Conservation (phyloP, 2,329 filamentous ascomycete species). For the Cercospora sp. region DNA sequence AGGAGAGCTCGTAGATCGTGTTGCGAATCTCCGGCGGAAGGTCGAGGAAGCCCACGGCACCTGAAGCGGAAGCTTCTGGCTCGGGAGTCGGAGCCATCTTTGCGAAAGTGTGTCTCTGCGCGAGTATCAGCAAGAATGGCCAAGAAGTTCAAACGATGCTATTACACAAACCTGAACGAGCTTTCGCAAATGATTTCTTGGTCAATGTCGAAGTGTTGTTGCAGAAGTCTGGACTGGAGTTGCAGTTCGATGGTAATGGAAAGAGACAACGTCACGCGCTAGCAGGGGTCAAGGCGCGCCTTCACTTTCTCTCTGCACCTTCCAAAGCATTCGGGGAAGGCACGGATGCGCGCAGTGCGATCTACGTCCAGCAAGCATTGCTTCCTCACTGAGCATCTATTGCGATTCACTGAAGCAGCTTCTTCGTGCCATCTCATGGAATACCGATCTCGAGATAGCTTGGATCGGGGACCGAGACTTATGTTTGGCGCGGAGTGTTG, state of each 20-base stretch:
- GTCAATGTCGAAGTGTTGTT: neutral
- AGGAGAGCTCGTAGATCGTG: neutral
- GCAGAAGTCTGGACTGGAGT: neutral
- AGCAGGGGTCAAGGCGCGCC: neutral
- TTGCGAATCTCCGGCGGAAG: slow-evolving; percentile 9
- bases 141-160: neutral
- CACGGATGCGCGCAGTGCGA: neutral
- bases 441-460: too few relatives aligned
- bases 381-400: neutral
- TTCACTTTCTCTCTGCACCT: neutral
- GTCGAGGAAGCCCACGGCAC: neutral
- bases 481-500: too few relatives aligned
- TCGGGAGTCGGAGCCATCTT: neutral
- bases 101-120: neutral
- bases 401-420: neutral
- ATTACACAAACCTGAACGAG: neutral
- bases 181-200: too few relatives aligned
- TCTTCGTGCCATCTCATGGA: too few relatives aligned
- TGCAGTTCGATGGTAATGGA: neutral
- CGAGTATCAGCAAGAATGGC: neutral
- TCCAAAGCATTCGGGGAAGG: neutral
- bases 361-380: neutral
- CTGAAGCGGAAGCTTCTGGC: neutral
- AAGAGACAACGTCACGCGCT: neutral
- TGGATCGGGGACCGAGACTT: too few relatives aligned